Evolutionary conservation across 306 rosid genomes (phyloP).

Genomic region (Castanea sativa): DNA sequence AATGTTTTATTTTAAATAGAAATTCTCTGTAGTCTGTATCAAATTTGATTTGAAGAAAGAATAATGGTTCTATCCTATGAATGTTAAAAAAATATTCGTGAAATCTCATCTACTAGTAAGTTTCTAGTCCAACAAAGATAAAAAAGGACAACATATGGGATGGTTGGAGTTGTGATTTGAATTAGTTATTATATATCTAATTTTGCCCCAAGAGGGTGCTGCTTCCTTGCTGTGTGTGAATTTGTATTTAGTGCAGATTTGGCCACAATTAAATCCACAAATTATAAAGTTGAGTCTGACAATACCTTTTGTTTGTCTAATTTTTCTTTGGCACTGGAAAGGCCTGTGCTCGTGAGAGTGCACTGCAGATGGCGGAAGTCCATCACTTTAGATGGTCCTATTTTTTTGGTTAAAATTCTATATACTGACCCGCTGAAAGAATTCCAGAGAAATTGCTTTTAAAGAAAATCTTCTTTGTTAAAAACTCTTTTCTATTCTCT

Average conservation of each 20-base stretch:
- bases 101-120: too few species aligned
- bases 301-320: neutral
- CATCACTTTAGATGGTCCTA: neutral
- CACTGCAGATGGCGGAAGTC: neutral
- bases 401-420: too few species aligned
- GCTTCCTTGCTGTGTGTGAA: neutral
- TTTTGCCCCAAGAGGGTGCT: neutral
- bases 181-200: neutral
- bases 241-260: neutral
- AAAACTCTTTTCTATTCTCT: neutral
- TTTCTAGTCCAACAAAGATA: too few species aligned
- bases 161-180: too few species aligned
- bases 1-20: too few species aligned
- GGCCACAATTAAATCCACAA: neutral
- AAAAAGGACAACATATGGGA: too few species aligned
- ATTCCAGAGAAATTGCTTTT: neutral
- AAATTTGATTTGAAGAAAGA: too few species aligned
- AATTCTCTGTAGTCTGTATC: too few species aligned
- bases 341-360: neutral
- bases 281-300: neutral
- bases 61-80: too few species aligned
- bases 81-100: too few species aligned
- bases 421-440: neutral
- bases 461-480: neutral
- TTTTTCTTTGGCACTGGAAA: neutral